Evolutionary conservation across 2,329 filamentous ascomycete species (phyloP).

Genomic region (Curvularia sp.): DNA sequence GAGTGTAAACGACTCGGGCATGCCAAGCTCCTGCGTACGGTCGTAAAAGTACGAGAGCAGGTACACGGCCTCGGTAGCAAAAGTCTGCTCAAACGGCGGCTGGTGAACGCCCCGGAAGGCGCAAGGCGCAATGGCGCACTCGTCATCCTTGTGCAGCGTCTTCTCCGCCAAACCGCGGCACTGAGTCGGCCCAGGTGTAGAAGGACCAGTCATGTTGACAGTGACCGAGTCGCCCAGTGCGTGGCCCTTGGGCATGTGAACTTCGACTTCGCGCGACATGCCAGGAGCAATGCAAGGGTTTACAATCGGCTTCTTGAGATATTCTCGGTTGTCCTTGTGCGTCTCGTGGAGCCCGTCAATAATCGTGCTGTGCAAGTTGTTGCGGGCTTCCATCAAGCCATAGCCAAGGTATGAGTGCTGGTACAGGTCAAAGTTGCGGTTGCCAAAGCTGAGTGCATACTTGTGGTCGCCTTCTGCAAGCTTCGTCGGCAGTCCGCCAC

Average conservation of each 20-base stretch:
- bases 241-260: conserved; percentile 73
- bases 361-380: conserved; percentile 79
- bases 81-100: conserved; percentile 89
- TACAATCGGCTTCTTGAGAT: conserved; percentile 73
- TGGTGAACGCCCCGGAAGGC: conserved; percentile 98
- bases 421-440: conserved; percentile 89
- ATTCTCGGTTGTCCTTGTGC: conserved; percentile 64
- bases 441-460: conserved; percentile 89
- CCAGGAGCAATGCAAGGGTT: conserved; percentile 90
- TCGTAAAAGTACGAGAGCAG: conserved; percentile 99
- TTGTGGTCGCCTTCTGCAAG: conserved; percentile 93
- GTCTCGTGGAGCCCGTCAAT: conserved; percentile 73
- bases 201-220: conserved; percentile 88
- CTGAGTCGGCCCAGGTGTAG: conserved; percentile 76
- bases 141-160: conserved; percentile 84
- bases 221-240: conserved; percentile 69
- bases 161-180: conserved; percentile 91
- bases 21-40: conserved; percentile 89
- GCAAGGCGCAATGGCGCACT: conserved; percentile 86
- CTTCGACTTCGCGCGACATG: conserved; percentile 74
- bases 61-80: conserved; percentile 88
- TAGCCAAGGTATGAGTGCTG: conserved; percentile 98
- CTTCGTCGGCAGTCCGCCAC: conserved; percentile 83
- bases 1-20: conserved; percentile 97
- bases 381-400: conserved; percentile 92